A percentile compares a stretch with the other conserved stretches of the same genome.
These are phyloP conservation scores for Pleomassaria siparia DNA, from an alignment of 2,329 filamentous ascomycete species.

Conservation along the genomic window DNA sequence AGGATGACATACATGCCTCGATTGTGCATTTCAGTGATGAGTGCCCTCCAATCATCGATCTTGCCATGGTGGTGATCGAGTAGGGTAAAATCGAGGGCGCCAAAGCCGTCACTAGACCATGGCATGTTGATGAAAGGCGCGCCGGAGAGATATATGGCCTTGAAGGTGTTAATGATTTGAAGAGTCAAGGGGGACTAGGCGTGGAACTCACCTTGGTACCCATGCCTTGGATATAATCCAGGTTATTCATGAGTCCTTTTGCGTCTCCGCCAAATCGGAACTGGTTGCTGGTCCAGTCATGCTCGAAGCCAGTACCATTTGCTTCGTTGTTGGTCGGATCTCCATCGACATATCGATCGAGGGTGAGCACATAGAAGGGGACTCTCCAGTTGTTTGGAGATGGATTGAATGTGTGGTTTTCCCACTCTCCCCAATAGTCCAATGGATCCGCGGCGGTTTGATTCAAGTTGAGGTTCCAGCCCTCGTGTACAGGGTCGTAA, in stretches of 20 bases:
- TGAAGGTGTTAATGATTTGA: conserved; percentile 3
- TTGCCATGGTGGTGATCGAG: conserved; percentile 65
- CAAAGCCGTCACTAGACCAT: conserved; percentile 64
- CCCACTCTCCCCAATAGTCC: conserved; percentile 61
- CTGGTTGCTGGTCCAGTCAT: conserved; percentile 62
- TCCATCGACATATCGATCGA: conserved; percentile 63
- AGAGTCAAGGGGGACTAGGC: conserved; percentile 5
- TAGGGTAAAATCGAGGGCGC: conserved; percentile 62
- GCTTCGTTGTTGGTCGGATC: conserved; percentile 65
- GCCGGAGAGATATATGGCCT: conserved; percentile 65
- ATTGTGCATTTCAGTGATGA: conserved; percentile 62
- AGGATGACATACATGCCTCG: conserved; percentile 67
- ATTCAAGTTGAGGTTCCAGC: conserved; percentile 65
- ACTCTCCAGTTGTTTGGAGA: conserved; percentile 66
- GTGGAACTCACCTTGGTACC: conserved; percentile 56
- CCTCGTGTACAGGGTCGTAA: conserved; percentile 54
- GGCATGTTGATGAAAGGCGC: conserved; percentile 65
- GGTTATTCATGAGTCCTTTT: conserved; percentile 58
- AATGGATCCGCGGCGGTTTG: conserved; percentile 56
- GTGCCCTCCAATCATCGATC: conserved; percentile 59
- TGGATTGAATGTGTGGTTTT: conserved; percentile 53
- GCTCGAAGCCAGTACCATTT: conserved; percentile 63
- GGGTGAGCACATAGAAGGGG: conserved; percentile 65
- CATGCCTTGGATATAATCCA: conserved; percentile 67
- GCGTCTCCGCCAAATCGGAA: conserved; percentile 66